phyloP scores from a whole-genome alignment of 106 monocot genomes.

The Dendrobium catenatum region DNA sequence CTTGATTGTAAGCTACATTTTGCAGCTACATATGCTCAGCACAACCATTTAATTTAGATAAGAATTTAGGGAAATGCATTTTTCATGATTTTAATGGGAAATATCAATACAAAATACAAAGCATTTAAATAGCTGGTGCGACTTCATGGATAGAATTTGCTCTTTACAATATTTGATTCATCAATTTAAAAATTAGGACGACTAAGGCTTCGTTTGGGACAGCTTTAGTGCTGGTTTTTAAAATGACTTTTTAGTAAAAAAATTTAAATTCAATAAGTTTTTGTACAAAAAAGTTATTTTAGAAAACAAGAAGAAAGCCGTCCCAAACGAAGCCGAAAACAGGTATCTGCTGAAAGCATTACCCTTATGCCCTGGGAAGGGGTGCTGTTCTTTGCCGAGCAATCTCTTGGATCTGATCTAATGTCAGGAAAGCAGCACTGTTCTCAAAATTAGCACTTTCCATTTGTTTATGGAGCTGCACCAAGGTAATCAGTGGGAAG shows the following conservation, averaged over 20 bases:
- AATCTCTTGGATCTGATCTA: conserved; percentile 5
- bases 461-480: conserved; percentile 7
- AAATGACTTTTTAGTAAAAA: no score
- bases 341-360: background rate
- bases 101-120: background rate
- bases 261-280: no score
- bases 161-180: background rate
- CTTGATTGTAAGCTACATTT: no score
- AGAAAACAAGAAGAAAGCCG: no score
- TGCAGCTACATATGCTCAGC: background rate
- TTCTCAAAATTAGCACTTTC: background rate
- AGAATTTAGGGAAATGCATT: background rate
- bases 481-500: background rate
- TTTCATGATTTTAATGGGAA: background rate
- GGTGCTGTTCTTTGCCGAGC: background rate
- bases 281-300: no score
- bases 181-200: background rate
- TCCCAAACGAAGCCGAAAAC: background rate
- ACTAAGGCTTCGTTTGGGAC: no score
- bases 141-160: no score
- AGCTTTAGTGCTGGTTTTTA: no score
- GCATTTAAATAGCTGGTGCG: background rate
- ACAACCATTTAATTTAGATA: background rate
- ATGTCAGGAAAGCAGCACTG: background rate
- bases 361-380: background rate